Conservation (phyloP, 1,139 yeast species). For the Magnusiomyces fungicola region DNA sequence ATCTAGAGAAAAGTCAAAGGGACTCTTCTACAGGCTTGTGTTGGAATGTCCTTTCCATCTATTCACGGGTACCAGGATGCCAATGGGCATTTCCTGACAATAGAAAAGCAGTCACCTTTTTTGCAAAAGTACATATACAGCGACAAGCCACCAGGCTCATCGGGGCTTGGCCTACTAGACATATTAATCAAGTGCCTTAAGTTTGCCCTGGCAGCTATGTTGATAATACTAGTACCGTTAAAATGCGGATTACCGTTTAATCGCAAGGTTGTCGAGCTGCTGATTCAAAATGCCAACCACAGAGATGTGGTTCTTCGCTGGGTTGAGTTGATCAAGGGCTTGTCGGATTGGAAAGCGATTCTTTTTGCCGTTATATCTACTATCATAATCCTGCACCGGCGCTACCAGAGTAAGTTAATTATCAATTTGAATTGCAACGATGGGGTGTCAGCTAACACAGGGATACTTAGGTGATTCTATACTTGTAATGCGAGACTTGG, state of each 20-base stretch:
- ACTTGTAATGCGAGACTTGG: constrained; percentile 27
- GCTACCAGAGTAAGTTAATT: constrained; percentile 1
- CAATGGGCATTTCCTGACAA: neutral
- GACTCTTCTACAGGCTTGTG: too few species aligned
- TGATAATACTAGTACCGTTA: neutral
- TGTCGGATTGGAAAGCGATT: neutral
- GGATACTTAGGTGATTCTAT: constrained; percentile 18
- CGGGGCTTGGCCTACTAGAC: neutral
- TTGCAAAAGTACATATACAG: constrained; percentile 6
- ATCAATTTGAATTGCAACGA: neutral
- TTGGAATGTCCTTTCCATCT: too few species aligned
- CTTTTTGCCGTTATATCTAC: neutral
- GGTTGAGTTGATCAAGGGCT: neutral
- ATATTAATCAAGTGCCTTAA: neutral
- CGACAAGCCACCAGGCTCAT: neutral
- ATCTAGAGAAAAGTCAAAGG: too few species aligned
- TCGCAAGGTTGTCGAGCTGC: neutral
- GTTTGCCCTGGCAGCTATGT: neutral
- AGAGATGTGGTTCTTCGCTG: neutral
- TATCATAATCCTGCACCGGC: neutral
- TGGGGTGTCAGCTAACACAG: neutral
- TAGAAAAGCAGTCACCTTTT: constrained; percentile 6
- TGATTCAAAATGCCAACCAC: neutral
- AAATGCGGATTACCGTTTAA: too few species aligned
- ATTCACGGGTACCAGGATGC: constrained; percentile 3